Percentiles rank a stretch among this genome's conserved stretches.
Conservation (phyloP, 345 rosid genomes). For the Eucalyptus erythrocorys region DNA sequence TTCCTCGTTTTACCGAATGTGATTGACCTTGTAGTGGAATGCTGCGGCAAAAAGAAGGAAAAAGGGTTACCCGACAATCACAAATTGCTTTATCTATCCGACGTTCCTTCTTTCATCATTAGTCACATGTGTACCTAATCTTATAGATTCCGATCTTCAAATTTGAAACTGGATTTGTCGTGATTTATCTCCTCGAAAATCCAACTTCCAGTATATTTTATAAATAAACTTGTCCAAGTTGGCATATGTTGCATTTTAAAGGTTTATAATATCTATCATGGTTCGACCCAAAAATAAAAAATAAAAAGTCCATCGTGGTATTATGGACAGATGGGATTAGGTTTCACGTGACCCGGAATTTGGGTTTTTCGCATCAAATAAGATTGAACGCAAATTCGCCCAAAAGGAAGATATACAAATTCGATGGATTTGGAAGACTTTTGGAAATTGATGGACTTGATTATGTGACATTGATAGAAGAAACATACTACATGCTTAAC, state of each 20-base stretch:
- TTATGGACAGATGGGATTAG: not conserved
- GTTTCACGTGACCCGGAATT: not conserved
- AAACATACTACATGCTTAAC: not conserved
- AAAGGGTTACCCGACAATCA: not conserved
- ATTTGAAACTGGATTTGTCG: not conserved
- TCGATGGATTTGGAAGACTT: not conserved
- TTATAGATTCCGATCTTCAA: not conserved
- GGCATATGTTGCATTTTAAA: not conserved
- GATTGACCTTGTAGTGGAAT: not conserved
- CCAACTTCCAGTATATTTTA: not conserved
- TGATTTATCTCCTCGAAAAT: not conserved
- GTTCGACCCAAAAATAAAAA: not conserved
- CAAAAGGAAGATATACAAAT: not conserved
- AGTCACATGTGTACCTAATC: not conserved
- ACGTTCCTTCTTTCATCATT: not conserved
- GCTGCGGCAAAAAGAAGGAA: not conserved
- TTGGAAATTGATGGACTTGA: not conserved
- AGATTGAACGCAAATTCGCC: not conserved
- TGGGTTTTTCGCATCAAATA: not conserved
- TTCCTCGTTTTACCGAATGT: not conserved
- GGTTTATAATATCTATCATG: not conserved
- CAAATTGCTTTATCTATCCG: not conserved
- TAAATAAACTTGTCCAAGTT: not conserved
- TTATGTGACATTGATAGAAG: not conserved
- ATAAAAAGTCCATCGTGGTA: not conserved